Conservation (phyloP, 2,329 filamentous ascomycete genomes). For the Alternaria rosae region DNA sequence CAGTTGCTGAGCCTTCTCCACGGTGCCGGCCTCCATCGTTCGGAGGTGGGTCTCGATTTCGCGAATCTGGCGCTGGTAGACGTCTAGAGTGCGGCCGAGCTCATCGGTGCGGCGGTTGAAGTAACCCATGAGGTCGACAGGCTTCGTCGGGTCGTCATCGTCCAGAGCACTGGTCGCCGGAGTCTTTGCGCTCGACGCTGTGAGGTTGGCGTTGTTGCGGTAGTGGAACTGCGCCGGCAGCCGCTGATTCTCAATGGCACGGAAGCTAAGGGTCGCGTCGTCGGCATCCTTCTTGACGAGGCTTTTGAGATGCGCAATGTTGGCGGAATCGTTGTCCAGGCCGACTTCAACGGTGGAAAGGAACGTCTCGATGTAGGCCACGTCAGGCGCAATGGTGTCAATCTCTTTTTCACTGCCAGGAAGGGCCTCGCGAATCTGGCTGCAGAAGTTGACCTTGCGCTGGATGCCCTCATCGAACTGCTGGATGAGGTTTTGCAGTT, state of each 20-base stretch:
- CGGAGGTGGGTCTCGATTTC: constrained; percentile 59
- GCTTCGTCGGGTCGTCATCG: constrained; percentile 47
- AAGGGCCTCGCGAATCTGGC: constrained; percentile 74
- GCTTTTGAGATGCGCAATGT: constrained; percentile 64
- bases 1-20: constrained; percentile 54
- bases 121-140: constrained; percentile 56
- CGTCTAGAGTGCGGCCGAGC: constrained; percentile 49
- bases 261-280: constrained; percentile 75
- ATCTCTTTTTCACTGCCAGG: constrained; percentile 69
- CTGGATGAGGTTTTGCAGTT: constrained; percentile 80
- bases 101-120: constrained; percentile 53
- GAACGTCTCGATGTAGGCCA: constrained; percentile 68
- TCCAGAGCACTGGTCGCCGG: constrained; percentile 42
- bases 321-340: constrained; percentile 68
- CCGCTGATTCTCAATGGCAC: constrained; percentile 76
- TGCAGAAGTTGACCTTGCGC: constrained; percentile 76
- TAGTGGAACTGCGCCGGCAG: constrained; percentile 71
- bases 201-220: constrained; percentile 51
- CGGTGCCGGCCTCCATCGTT: constrained; percentile 56
- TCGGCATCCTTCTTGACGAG: constrained; percentile 70
- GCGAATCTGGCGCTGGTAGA: constrained; percentile 53
- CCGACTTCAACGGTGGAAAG: constrained; percentile 69
- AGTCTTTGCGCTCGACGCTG: constrained; percentile 38
- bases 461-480: constrained; percentile 81
- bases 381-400: constrained; percentile 69